A percentile compares a stretch with the other conserved stretches of the same genome.
These are phyloP conservation scores for Colletotrichum zoysiae DNA, from an alignment of 2,329 filamentous ascomycete species.

Conservation along the genomic window DNA sequence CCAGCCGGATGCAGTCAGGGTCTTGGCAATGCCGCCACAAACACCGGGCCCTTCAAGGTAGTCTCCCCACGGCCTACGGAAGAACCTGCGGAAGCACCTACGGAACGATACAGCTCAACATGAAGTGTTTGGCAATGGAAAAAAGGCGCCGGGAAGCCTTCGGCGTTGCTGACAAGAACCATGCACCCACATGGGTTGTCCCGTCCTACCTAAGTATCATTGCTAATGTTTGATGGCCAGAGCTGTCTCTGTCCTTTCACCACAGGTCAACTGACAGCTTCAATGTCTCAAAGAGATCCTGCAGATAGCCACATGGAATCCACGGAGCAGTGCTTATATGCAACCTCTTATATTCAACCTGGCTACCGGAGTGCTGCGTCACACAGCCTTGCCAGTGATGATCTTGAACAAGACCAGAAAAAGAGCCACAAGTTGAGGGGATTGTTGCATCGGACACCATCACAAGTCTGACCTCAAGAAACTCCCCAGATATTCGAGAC, in stretches of 20 bases:
- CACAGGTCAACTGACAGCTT: background rate
- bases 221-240: background rate
- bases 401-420: background rate
- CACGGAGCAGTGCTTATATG: background rate
- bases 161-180: background rate
- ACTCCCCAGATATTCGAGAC: background rate
- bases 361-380: constrained; percentile 4
- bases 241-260: background rate
- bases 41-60: background rate
- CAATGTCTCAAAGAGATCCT: constrained; percentile 32
- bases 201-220: background rate
- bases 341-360: background rate
- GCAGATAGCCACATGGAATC: constrained; percentile 20
- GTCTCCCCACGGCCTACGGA: too few species aligned
- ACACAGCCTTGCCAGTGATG: background rate
- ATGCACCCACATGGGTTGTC: background rate
- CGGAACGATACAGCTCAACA: background rate
- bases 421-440: background rate
- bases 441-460: background rate
- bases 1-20: background rate
- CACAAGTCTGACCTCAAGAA: background rate
- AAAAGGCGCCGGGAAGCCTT: background rate
- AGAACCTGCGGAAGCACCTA: background rate
- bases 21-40: background rate
- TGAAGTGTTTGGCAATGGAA: background rate